Evolutionary conservation across 768 basidiomycete species (phyloP), one percentile per base, ranked within the genome.

Genomic region (Tricholoma saponaceum): DNA sequence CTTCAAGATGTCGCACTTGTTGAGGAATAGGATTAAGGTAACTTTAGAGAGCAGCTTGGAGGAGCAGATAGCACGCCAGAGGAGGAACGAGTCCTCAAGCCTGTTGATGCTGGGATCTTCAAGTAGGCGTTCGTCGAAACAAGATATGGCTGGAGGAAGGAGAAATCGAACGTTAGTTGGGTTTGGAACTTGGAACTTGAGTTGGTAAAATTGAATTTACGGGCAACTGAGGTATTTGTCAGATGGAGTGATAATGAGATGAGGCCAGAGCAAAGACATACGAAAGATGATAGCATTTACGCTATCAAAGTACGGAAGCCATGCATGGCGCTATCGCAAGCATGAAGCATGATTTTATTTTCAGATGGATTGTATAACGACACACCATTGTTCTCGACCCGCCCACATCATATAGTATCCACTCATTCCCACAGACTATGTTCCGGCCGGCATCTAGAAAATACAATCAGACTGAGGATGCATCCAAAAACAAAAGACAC

Each of bases 251-350:
- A 12, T n/a, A 22, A 14, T 39, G 12, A 13, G 22, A 4, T 3
- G 51, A 57, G 20, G 54, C 25, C 26, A 69, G 2, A 70, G 64
- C 13, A 76, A 70, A 0, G 72, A 83, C 61, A 70, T 76, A 67
- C 89, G 82, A 71, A 90, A 90, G 59, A 90, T 90, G 63, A 90
- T 86, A 3, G 88, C 86, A 64, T 87, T 82, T n/a, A 88, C 79
- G 61, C 83, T 81, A 60, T 90, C 86, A 55, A 90, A 90, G 67
- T 80, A 89, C 2, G 86, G 83, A 3, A 85, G 72, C 89, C 89
- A 90, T 22, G 84, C 84, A 43, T 83, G 78, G 14, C 89, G 84
- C 84, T 89, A 67, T 4, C 49, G 23, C 28, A 12, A 22, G 3
- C n/a, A 52, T 0, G 5, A 49, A 35, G 5, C 16, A 30, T 55